phyloP scores from a whole-genome alignment of 495 filamentous ascomycete species.

The Annulohypoxylon nitens region DNA sequence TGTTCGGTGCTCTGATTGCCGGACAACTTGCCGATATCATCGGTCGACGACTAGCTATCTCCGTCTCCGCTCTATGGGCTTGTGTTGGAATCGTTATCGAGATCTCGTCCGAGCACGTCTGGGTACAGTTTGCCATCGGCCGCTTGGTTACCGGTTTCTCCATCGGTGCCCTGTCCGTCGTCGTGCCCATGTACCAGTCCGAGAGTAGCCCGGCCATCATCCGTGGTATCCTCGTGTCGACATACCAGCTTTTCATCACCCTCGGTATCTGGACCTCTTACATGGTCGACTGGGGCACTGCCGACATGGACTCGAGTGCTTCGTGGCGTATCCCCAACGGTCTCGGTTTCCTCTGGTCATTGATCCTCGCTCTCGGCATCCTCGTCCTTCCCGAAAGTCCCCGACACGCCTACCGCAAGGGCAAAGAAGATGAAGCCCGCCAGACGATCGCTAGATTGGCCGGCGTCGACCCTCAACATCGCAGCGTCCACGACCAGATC shows the following conservation, averaged over 20 bases:
- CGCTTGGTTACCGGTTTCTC: constrained; percentile 74
- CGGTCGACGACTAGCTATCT: constrained; percentile 63
- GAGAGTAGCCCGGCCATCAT: constrained; percentile 76
- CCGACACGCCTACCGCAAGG: constrained; percentile 74
- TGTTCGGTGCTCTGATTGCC: constrained; percentile 75
- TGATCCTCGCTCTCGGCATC: constrained; percentile 77
- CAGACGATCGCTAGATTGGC: constrained; percentile 77
- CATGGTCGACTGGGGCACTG: constrained; percentile 84
- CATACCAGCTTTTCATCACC: constrained; percentile 90
- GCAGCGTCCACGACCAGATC: constrained; percentile 76
- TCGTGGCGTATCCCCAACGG: constrained; percentile 88
- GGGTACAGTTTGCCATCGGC: constrained; percentile 68
- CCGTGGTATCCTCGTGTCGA: constrained; percentile 75
- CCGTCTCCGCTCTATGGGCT: constrained; percentile 71
- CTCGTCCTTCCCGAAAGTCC: constrained; percentile 81
- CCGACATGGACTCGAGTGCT: constrained; percentile 61
- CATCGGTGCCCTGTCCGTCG: constrained; percentile 77
- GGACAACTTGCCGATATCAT: constrained; percentile 67
- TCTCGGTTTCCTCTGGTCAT: constrained; percentile 80
- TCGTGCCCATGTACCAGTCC: constrained; percentile 80
- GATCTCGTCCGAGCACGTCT: constrained; percentile 64
- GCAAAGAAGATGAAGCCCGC: constrained; percentile 74
- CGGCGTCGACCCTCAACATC: constrained; percentile 74
- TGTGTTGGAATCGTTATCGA: constrained; percentile 78
- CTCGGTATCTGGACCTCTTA: constrained; percentile 86